Percentiles rank a stretch among this genome's conserved stretches.
phyloP scores from a whole-genome alignment of 805 yeast genomes.

The Kuraishia hungarica region DNA sequence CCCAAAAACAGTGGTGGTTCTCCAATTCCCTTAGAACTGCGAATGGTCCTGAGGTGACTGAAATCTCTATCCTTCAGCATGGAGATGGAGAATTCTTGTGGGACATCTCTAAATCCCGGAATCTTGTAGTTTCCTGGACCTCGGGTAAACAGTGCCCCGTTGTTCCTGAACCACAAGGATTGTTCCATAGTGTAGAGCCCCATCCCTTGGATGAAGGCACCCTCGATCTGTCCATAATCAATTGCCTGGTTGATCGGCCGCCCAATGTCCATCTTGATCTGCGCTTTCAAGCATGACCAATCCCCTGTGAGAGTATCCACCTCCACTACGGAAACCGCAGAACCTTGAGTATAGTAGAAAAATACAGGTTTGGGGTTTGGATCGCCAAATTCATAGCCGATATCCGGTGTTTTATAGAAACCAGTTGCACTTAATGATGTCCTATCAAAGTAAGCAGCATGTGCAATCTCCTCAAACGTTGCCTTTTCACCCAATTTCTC shows the following conservation, averaged over 20 bases:
- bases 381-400: slow-evolving; percentile 32
- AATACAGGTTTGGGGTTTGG: slow-evolving; percentile 37
- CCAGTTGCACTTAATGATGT: slow-evolving; percentile 39
- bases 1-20: slow-evolving; percentile 44
- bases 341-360: slow-evolving; percentile 37
- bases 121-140: slow-evolving; percentile 44
- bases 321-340: slow-evolving; percentile 32
- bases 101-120: slow-evolving; percentile 40
- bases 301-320: slow-evolving; percentile 41
- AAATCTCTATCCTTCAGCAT: slow-evolving; percentile 31
- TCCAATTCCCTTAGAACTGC: slow-evolving; percentile 38
- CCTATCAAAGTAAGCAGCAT: slow-evolving; percentile 34
- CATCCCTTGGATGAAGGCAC: slow-evolving; percentile 41
- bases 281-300: slow-evolving; percentile 32
- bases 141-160: slow-evolving; percentile 32
- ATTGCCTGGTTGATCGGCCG: slow-evolving; percentile 39
- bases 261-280: slow-evolving; percentile 40
- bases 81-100: slow-evolving; percentile 33
- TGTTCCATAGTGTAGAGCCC: slow-evolving; percentile 41
- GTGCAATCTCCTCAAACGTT: slow-evolving; percentile 30
- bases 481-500: slow-evolving; percentile 26
- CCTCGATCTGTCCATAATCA: slow-evolving; percentile 43
- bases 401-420: slow-evolving; percentile 40
- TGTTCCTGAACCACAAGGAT: slow-evolving; percentile 32
- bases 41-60: slow-evolving; percentile 33